phyloP scores from a whole-genome alignment of 2,329 filamentous ascomycete genomes.

The Beauveria brongniartii region DNA sequence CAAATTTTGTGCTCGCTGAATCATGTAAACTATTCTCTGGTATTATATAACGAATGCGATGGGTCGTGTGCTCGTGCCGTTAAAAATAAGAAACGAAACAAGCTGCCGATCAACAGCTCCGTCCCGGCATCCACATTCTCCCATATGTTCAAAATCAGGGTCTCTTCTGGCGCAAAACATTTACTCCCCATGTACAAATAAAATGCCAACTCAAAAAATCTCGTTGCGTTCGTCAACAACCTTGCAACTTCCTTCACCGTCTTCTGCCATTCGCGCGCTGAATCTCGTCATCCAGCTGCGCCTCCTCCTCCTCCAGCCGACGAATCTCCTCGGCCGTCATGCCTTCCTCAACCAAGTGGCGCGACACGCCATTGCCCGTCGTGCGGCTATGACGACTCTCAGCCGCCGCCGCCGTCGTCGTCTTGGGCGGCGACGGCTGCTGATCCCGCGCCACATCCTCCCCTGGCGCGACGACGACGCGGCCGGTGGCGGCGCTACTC shows the following conservation, averaged over 20 bases:
- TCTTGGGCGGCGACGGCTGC: background rate
- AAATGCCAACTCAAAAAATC: background rate
- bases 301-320: constrained; percentile 49
- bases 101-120: no score
- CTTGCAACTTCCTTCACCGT: background rate
- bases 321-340: constrained; percentile 51
- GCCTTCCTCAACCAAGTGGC: constrained; percentile 49
- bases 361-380: constrained; percentile 21
- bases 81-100: background rate
- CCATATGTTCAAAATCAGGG: no score
- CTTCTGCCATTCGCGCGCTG: constrained; percentile 32
- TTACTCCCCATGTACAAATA: background rate
- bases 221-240: background rate
- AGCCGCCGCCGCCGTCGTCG: background rate
- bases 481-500: background rate
- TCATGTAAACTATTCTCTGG: no score
- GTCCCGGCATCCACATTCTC: no score
- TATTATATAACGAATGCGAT: no score
- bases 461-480: no score
- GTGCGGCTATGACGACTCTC: constrained; percentile 13
- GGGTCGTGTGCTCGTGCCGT: no score
- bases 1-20: no score
- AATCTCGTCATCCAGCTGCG: constrained; percentile 48
- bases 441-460: background rate
- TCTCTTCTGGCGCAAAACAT: background rate